Base-by-base conservation (phyloP, 257 asterid genomes). In the Marsdenia floribunda region DNA sequence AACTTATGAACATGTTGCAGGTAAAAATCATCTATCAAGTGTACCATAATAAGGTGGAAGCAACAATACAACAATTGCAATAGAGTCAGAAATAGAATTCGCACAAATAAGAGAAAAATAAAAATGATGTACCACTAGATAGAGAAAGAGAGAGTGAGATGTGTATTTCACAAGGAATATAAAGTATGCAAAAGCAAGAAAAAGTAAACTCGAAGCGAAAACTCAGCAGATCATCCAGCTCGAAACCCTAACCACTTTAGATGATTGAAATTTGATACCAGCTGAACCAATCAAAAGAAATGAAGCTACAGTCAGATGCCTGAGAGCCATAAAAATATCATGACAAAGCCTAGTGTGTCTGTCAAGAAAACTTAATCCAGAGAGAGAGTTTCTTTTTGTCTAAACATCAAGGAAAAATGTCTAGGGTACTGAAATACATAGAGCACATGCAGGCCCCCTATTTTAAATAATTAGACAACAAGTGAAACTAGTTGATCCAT, bases 1-100 rank as follows among this genome's bases (percentile, higher is more conserved):
- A 70, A 71, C 33, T 35, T 70, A 60, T 76, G 65, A 76, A 53
- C 19, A 46, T 55, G 57, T 12, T 16, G 35, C 42, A 26, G 64
- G n/a, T 44, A 24, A 26, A 68, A 42, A 42, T 40, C 16, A 73
- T 18, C 52, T 18, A 47, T 33, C 6, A 18, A 11, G 6, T 21
- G 37, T 15, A 68, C 44, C 60, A 16, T 2, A 58, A 42, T 21
- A 40, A 58, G 22, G 42, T 54, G 47, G 21, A 59, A 5, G n/a
- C 14, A 38, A 53, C 40, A 12, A 3, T 19, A 46, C 46, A 29
- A 57, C 35, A 61, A 74, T 52, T 22, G 61, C 35, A 49, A n/a
- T 4, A 33, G 67, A 50, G 5, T 54, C n/a, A 54, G 33, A 8
- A 49, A 13, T 14, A 63, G 33, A 37, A 40, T 52, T 58, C 38